phyloP scores from a whole-genome alignment of 2,329 filamentous ascomycete genomes.

The Lachnellula cervina region DNA sequence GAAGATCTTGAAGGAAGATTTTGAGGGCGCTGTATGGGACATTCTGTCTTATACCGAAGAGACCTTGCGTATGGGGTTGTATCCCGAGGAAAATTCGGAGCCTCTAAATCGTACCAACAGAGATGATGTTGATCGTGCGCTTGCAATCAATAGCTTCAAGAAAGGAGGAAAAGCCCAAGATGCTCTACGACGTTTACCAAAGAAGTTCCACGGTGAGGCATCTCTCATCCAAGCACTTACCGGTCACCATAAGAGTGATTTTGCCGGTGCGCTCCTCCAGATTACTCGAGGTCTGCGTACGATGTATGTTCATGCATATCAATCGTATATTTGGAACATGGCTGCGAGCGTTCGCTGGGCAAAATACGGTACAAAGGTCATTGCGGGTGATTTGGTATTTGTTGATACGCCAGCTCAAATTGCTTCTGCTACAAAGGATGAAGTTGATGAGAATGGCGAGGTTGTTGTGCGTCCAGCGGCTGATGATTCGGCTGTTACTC shows the following conservation, averaged over 20 bases:
- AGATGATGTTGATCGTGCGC: conserved; percentile 75
- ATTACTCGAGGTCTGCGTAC: conserved; percentile 79
- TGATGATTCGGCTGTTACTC: conserved; percentile 49
- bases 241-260: conserved; percentile 53
- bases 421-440: conserved; percentile 16
- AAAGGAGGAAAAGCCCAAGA: conserved; percentile 52
- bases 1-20: conserved; percentile 77
- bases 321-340: conserved; percentile 91
- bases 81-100: conserved; percentile 34
- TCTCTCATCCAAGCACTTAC: conserved; percentile 73
- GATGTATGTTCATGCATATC: conserved; percentile 97
- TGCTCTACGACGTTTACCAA: conserved; percentile 66
- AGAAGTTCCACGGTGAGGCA: conserved; percentile 75
- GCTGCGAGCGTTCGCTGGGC: conserved; percentile 78
- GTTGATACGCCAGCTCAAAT: conserved; percentile 19
- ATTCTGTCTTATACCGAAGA: conserved; percentile 69
- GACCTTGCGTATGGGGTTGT: conserved; percentile 52
- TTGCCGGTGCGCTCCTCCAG: conserved; percentile 70
- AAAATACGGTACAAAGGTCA: conserved; percentile 64
- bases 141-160: conserved; percentile 71
- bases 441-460: conserved; percentile 36
- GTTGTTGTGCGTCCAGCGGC: conserved; percentile 48
- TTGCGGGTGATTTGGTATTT: conserved; percentile 70
- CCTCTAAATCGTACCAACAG: conserved; percentile 50
- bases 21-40: conserved; percentile 71